A percentile compares a stretch with the other conserved stretches of the same genome.
Conservation (phyloP, 768 basidiomycete genomes). For the Termitomyces bulborhizus region DNA sequence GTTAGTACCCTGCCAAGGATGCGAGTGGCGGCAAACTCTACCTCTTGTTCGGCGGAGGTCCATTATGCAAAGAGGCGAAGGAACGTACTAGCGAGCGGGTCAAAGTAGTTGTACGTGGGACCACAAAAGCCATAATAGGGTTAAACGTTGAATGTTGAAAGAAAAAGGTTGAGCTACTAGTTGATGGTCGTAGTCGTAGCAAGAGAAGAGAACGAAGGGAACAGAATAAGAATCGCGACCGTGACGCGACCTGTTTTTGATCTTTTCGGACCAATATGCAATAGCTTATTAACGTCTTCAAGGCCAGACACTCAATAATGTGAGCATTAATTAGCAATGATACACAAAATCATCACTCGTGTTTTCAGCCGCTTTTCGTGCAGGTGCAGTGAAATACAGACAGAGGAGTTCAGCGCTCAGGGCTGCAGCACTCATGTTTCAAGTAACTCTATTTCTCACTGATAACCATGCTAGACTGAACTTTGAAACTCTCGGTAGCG, state of each 20-base stretch:
- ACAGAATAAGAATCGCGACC: not conserved
- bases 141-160: not conserved
- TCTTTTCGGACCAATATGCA: not conserved
- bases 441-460: no score
- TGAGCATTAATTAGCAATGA: no score
- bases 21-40: slow-evolving; percentile 16
- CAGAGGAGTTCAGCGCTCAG: no score
- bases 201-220: not conserved
- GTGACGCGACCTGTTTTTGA: not conserved
- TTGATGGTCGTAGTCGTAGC: not conserved
- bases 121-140: slow-evolving; percentile 10
- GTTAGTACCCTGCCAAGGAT: slow-evolving; percentile 12
- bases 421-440: no score
- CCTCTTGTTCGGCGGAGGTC: slow-evolving; percentile 38
- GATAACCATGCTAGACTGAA: no score
- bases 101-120: slow-evolving; percentile 9
- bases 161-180: not conserved
- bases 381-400: no score
- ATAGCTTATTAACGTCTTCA: no score
- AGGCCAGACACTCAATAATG: not conserved
- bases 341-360: no score
- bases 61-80: slow-evolving; percentile 38
- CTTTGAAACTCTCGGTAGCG: no score
- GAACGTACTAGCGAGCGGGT: slow-evolving; percentile 29
- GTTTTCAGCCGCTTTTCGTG: no score